Base-by-base conservation (phyloP, 2,329 filamentous ascomycete genomes). In the Penicillium capsulatum region DNA sequence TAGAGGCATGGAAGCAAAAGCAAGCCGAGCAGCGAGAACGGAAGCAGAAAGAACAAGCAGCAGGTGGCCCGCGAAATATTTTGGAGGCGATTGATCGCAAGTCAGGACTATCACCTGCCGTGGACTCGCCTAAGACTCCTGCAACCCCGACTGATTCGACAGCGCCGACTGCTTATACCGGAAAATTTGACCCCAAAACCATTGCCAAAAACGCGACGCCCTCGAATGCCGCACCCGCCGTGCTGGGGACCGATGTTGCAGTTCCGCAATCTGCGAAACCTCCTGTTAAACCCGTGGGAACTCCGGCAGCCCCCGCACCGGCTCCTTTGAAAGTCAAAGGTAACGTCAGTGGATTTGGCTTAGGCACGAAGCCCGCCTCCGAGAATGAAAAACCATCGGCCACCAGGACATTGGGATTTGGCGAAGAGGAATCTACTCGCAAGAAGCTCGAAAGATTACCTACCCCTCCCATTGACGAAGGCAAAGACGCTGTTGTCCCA, bases 1-100 rank as follows among this genome's bases (percentile, higher is more conserved):
- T 94, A 17, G 86, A 91, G 62, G 86, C 86, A 41, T 95, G 89
- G 90, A 95, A 95, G 68, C 85, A 88, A 66, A 91, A 90, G 67
- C 83, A 88, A 60, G 74, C 74, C 4, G 85, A 87, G 49, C 80
- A 81, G 59, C 83, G 83, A 53, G 83, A 83, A 54, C 77, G 77
- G 47, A 86, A 86, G 60, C 79, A 85, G 59, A 81, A 80, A 56
- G 79, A 84, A 54, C 75, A 81, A 31, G 66, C 66, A 27, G 80
- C 79, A 37, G 79, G 77, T 42, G 81, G 80, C 48, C 77, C 82
- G 27, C 74, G 79, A 52, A 84, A 77, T 54, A 76, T 88, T 39
- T 70, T 84, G 40, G 80, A 83, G 55, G 80, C 84, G 64, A 87
- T 85, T 74, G 85, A 84, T 61, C 80, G 80, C 60, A 87, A 79